phyloP scores from a whole-genome alignment of 2,329 filamentous ascomycete species.

The Pseudogymnoascus sp. region DNA sequence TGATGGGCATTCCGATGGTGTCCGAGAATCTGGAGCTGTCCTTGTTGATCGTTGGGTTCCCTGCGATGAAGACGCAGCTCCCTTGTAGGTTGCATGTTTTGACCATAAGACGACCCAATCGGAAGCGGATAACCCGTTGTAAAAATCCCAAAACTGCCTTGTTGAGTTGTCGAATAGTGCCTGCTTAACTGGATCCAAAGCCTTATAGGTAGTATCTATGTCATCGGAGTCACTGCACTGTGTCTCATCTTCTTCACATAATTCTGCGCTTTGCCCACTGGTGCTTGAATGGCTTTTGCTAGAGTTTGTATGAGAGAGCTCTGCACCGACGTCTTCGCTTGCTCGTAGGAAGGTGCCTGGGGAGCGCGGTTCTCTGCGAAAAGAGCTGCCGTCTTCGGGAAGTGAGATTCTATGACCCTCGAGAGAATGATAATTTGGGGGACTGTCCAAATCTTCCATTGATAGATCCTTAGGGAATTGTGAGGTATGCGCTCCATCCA shows the following conservation, averaged over 20 bases:
- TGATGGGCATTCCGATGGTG: not conserved
- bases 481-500: too few relatives aligned
- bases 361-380: not conserved
- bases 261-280: not conserved
- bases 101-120: not conserved
- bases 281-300: not conserved
- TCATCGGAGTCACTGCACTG: not conserved
- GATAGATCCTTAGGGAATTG: too few relatives aligned
- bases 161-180: not conserved
- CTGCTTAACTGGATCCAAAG: not conserved
- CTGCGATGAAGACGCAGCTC: not conserved
- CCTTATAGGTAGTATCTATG: not conserved
- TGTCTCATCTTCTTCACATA: not conserved
- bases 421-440: not conserved
- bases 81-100: not conserved
- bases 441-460: too few relatives aligned
- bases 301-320: not conserved
- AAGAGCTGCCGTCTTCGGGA: not conserved
- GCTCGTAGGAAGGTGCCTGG: not conserved
- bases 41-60: not conserved
- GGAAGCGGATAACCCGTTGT: not conserved
- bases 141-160: not conserved
- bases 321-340: too few relatives aligned
- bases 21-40: not conserved
- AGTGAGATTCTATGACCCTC: not conserved